Percentiles rank a stretch among this genome's conserved stretches.
phyloP scores from a whole-genome alignment of 1,284 basidiomycete genomes.

The Ceratorhiza oryzae-sativae region DNA sequence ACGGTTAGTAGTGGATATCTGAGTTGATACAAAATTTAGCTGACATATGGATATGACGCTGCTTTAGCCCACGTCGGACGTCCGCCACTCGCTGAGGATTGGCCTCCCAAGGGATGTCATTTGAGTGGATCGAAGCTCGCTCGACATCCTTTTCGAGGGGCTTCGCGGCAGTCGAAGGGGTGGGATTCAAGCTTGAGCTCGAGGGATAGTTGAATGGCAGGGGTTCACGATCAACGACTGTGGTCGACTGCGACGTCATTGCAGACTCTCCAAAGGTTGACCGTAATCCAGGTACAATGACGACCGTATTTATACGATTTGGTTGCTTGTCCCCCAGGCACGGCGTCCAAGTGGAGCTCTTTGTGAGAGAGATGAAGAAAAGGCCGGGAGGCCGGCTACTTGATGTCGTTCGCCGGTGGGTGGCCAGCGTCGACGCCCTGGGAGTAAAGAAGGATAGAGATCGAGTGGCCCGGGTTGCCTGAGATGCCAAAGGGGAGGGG shows the following conservation, averaged over 20 bases:
- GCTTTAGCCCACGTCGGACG: slow-evolving; percentile 30
- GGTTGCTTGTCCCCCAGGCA: slow-evolving; percentile 1
- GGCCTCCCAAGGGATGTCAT: slow-evolving; percentile 36
- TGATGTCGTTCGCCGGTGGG: neutral
- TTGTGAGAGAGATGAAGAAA: neutral
- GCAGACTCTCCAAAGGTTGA: neutral
- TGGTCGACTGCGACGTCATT: slow-evolving; percentile 6
- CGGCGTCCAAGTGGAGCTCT: slow-evolving; percentile 14
- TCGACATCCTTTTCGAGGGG: slow-evolving; percentile 31
- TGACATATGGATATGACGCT: slow-evolving; percentile 37
- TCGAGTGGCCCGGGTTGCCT: neutral
- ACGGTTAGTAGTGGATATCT: neutral
- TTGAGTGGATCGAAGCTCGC: slow-evolving; percentile 23
- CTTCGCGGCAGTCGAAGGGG: neutral
- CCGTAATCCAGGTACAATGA: neutral
- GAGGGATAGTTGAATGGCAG: slow-evolving; percentile 6
- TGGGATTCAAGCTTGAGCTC: neutral
- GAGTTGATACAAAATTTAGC: neutral
- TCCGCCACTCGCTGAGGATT: slow-evolving; percentile 24
- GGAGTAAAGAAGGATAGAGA: neutral
- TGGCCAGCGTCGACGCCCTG: neutral
- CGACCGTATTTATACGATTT: neutral
- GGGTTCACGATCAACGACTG: neutral
- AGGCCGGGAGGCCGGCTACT: slow-evolving; percentile 8
- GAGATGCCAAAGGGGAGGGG: neutral